phyloP scores from a whole-genome alignment of 768 basidiomycete genomes.

The Mycena crocata region DNA sequence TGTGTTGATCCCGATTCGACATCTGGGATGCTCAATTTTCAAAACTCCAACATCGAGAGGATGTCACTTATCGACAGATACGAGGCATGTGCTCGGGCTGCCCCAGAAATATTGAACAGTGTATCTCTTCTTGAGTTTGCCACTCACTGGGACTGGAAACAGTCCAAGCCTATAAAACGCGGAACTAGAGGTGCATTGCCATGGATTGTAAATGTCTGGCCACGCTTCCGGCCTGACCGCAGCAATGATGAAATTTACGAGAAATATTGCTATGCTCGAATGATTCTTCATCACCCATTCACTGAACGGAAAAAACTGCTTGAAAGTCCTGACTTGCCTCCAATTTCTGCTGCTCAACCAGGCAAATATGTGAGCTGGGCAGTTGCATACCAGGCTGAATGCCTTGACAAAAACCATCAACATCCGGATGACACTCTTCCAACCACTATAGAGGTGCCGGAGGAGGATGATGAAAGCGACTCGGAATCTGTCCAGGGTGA shows the following conservation, averaged over 20 bases:
- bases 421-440: constrained; percentile 23
- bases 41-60: background rate
- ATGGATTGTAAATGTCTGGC: constrained; percentile 29
- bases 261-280: constrained; percentile 33
- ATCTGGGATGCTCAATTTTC: constrained; percentile 10
- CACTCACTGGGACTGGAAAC: constrained; percentile 15
- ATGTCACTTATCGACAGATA: background rate
- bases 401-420: constrained; percentile 9
- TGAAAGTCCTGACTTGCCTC: background rate
- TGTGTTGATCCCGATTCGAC: constrained; percentile 16
- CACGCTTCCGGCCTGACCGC: constrained; percentile 9
- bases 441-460: background rate
- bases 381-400: constrained; percentile 26
- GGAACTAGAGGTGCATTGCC: constrained; percentile 14
- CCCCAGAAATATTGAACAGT: background rate
- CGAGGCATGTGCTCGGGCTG: background rate
- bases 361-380: constrained; percentile 20
- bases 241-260: constrained; percentile 27
- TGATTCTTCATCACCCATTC: constrained; percentile 35
- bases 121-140: constrained; percentile 25
- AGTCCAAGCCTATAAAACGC: background rate
- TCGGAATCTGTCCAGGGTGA: constrained; percentile 30
- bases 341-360: background rate
- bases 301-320: background rate
- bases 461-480: constrained; percentile 22